Evolutionary conservation across 495 filamentous ascomycete species (phyloP).

Genomic region (Sordaria brevicollis): DNA sequence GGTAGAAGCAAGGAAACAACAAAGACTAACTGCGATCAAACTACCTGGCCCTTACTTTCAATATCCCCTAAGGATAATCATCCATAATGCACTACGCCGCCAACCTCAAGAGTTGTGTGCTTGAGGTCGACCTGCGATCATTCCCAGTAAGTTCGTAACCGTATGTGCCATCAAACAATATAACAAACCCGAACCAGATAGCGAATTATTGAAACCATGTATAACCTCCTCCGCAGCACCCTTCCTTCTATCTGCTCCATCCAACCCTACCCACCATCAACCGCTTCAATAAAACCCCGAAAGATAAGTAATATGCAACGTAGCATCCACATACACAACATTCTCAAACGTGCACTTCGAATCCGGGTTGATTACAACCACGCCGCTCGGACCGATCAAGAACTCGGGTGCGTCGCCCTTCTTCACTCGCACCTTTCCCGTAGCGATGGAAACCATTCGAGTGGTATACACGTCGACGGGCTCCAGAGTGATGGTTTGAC

Average conservation of each 20-base stretch:
- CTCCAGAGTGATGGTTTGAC: constrained; percentile 12
- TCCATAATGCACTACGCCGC: not conserved
- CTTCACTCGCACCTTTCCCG: constrained; percentile 25
- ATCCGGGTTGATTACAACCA: constrained; percentile 20
- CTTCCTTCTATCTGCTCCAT: not conserved
- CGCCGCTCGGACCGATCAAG: constrained; percentile 24
- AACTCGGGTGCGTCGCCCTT: constrained; percentile 21
- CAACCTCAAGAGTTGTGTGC: not conserved
- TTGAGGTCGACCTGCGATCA: no score
- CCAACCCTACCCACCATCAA: not conserved
- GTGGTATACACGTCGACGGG: constrained; percentile 7
- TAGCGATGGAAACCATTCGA: constrained; percentile 24
- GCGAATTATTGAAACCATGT: not conserved
- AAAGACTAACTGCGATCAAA: not conserved
- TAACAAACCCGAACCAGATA: not conserved
- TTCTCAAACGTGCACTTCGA: constrained; percentile 17
- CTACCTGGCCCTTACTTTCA: not conserved
- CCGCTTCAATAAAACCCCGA: constrained; percentile 5
- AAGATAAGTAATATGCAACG: constrained; percentile 22
- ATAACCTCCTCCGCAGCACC: not conserved
- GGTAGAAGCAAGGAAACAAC: not conserved
- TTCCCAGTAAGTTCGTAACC: no score
- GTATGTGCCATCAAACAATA: not conserved
- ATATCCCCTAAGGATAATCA: not conserved
- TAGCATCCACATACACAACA: constrained; percentile 24